Evolutionary conservation across 1,284 basidiomycete genomes (phyloP).

Genomic region (Irpex lacteus): DNA sequence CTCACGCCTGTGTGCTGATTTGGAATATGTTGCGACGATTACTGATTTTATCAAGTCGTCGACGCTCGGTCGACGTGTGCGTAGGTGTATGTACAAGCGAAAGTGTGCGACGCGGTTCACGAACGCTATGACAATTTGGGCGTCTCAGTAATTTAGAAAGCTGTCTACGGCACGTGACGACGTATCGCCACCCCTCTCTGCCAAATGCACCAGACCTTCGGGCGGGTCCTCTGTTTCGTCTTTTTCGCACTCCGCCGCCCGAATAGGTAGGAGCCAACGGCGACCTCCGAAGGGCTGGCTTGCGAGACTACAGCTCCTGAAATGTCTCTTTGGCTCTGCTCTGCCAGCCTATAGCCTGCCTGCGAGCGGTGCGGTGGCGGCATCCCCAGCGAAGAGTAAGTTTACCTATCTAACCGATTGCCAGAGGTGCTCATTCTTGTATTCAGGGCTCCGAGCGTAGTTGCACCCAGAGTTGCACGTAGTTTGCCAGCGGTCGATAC

Average conservation of each 20-base stretch:
- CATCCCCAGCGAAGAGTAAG: background rate
- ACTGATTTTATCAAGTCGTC: too few species aligned
- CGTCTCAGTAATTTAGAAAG: too few species aligned
- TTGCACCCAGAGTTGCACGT: background rate
- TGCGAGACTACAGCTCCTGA: background rate
- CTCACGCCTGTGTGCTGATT: too few species aligned
- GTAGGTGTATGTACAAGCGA: too few species aligned
- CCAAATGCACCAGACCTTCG: too few species aligned
- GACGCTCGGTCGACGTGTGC: too few species aligned
- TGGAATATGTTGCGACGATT: too few species aligned
- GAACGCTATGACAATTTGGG: too few species aligned
- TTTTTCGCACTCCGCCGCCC: constrained; percentile 8
- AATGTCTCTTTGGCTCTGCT: background rate
- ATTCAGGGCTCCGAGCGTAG: background rate
- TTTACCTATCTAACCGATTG: background rate
- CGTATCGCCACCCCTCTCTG: too few species aligned
- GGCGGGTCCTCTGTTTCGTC: constrained; percentile 25
- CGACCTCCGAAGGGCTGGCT: constrained; percentile 10
- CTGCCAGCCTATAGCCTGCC: background rate
- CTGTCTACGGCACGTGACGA: too few species aligned
- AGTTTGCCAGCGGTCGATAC: background rate
- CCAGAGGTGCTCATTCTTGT: background rate
- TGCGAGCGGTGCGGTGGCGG: background rate
- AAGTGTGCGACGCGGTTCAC: too few species aligned
- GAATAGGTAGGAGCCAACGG: too few species aligned